Percentiles rank a stretch among this genome's conserved stretches.
Evolutionary conservation across 768 basidiomycete genomes (phyloP).

Genomic region (Polyporus arcularius): DNA sequence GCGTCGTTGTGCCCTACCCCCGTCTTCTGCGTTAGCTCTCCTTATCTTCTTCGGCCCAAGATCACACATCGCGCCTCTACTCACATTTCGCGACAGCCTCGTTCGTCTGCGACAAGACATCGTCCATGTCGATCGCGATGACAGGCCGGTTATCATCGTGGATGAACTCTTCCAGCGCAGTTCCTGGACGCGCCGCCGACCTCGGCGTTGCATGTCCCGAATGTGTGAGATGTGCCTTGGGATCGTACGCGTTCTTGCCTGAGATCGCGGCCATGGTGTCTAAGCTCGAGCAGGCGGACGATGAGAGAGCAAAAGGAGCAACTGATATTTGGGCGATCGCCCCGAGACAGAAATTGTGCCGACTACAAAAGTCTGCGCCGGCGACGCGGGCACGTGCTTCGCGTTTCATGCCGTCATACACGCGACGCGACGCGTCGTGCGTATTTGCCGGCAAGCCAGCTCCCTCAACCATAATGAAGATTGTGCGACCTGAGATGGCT

Average conservation of each 20-base stretch:
- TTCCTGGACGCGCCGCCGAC: slow-evolving; percentile 21
- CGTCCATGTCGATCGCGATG: slow-evolving; percentile 68
- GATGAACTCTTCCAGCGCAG: slow-evolving; percentile 20
- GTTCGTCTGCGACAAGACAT: slow-evolving; percentile 70
- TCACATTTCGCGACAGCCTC: slow-evolving; percentile 55
- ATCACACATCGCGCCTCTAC: slow-evolving; percentile 22
- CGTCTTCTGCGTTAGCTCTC: neutral
- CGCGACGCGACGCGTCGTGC: slow-evolving; percentile 5
- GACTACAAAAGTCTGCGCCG: neutral
- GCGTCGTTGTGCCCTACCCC: slow-evolving; percentile 64
- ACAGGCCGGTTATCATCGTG: slow-evolving; percentile 35
- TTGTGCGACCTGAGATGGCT: too few relatives aligned
- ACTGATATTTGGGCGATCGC: neutral
- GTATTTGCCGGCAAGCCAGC: neutral
- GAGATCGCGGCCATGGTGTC: slow-evolving; percentile 2
- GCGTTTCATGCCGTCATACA: slow-evolving; percentile 12
- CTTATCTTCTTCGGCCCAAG: neutral
- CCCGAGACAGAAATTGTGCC: neutral
- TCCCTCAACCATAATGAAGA: too few relatives aligned
- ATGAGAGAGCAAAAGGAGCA: neutral
- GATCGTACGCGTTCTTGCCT: neutral
- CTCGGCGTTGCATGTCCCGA: slow-evolving; percentile 11
- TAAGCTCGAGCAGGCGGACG: neutral
- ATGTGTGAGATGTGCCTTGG: slow-evolving; percentile 3
- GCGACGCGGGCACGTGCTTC: slow-evolving; percentile 18